Evolutionary conservation across 345 rosid genomes (phyloP).

Genomic region (Gossypium longicalyx): DNA sequence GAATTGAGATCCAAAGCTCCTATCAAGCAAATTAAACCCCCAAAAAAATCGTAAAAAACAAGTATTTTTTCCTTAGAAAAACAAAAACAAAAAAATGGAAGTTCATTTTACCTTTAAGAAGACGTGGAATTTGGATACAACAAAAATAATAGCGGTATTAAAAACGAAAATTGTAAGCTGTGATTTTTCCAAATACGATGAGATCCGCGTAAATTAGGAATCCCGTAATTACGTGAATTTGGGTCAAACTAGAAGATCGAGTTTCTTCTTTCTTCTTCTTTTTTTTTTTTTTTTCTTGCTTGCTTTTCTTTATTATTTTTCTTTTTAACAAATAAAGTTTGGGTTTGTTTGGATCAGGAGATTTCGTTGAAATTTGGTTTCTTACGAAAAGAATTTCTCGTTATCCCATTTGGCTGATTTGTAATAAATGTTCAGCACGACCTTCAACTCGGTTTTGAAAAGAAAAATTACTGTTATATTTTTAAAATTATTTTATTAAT

Average conservation of each 20-base stretch:
- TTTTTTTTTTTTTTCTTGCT: not conserved
- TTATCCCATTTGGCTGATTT: not conserved
- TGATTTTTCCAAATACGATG: not conserved
- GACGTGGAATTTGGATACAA: not conserved
- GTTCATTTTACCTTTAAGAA: not conserved
- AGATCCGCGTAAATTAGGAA: constrained; percentile 4
- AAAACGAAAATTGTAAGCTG: not conserved
- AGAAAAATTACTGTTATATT: too few species aligned
- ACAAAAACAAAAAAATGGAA: not conserved
- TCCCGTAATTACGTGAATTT: not conserved
- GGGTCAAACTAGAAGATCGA: not conserved
- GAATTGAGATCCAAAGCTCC: not conserved
- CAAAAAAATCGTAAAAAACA: not conserved
- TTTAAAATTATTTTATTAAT: too few species aligned
- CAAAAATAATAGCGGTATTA: not conserved
- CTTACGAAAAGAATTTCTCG: not conserved
- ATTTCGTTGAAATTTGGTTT: not conserved
- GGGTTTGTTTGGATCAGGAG: not conserved
- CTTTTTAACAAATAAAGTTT: not conserved
- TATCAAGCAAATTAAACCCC: not conserved
- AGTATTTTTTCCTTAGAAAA: not conserved
- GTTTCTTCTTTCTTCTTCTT: not conserved
- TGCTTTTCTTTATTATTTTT: not conserved
- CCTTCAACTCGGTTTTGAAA: too few species aligned
- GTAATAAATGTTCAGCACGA: too few species aligned